Evolutionary conservation across 306 rosid species (phyloP).

Genomic region (Corylus americana): DNA sequence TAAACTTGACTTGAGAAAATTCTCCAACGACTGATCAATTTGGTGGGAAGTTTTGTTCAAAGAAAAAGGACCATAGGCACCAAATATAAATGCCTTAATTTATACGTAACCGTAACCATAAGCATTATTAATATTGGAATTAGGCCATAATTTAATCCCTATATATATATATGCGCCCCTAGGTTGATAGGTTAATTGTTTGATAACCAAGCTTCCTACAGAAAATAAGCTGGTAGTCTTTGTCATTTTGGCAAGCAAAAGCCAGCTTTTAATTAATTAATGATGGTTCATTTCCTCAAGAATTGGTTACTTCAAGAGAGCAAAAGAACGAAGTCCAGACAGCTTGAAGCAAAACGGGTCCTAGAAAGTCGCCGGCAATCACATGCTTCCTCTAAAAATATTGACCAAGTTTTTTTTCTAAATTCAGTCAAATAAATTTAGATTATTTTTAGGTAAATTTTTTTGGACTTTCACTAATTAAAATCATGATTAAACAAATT

Average conservation of each 20-base stretch:
- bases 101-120: not conserved
- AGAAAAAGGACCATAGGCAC: too few relatives aligned
- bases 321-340: not conserved
- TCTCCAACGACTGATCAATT: too few relatives aligned
- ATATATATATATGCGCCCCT: not conserved
- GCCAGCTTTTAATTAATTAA: not conserved
- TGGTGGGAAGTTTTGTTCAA: too few relatives aligned
- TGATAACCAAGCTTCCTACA: not conserved
- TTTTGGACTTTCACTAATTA: too few relatives aligned
- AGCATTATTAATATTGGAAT: too few relatives aligned
- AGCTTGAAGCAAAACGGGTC: not conserved
- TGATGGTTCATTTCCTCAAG: not conserved
- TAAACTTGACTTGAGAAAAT: too few relatives aligned
- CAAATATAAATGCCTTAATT: conserved; percentile 9
- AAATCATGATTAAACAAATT: too few relatives aligned
- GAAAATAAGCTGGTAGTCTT: not conserved
- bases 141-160: not conserved
- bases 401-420: too few relatives aligned
- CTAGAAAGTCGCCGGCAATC: not conserved
- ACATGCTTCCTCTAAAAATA: not conserved
- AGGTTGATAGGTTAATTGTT: not conserved
- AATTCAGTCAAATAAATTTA: too few relatives aligned
- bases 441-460: too few relatives aligned
- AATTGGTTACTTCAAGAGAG: not conserved
- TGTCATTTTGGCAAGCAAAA: conserved; percentile 2